Conservation (phyloP, 2,329 filamentous ascomycete species). For the Phialophora chinensis region DNA sequence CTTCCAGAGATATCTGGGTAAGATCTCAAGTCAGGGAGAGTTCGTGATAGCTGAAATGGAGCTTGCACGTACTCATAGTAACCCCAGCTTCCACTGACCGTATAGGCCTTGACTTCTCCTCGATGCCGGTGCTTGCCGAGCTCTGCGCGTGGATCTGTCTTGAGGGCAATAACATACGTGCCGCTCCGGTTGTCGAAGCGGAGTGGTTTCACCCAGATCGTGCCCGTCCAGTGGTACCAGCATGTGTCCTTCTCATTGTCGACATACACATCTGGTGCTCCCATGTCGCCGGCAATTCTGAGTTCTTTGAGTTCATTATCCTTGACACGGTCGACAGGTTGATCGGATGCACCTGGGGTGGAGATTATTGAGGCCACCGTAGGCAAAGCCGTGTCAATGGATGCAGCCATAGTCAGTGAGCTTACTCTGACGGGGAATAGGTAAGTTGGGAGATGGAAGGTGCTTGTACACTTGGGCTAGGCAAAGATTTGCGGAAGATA, state of each 20-base stretch:
- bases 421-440: too few relatives aligned
- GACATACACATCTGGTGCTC: constrained; percentile 35
- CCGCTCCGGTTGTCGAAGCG: constrained; percentile 39
- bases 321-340: constrained; percentile 21
- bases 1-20: constrained; percentile 37
- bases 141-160: constrained; percentile 35
- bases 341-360: constrained; percentile 1
- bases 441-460: too few relatives aligned
- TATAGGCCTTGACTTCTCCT: constrained; percentile 37
- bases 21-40: not conserved
- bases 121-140: constrained; percentile 40
- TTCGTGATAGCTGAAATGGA: not conserved
- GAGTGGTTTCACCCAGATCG: constrained; percentile 38
- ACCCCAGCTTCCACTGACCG: constrained; percentile 36
- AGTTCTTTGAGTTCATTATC: constrained; percentile 27
- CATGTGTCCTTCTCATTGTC: constrained; percentile 34
- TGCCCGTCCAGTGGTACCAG: constrained; percentile 38
- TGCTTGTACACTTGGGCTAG: too few relatives aligned
- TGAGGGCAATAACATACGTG: constrained; percentile 36
- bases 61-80: constrained; percentile 36
- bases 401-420: too few relatives aligned
- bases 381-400: too few relatives aligned
- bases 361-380: not conserved
- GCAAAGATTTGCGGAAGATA: too few relatives aligned
- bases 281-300: constrained; percentile 26